These are phyloP conservation scores for Gryganskiella cystojenkinii DNA, from an alignment of 192 early-diverging fungal genomes.

Conservation along the genomic window DNA sequence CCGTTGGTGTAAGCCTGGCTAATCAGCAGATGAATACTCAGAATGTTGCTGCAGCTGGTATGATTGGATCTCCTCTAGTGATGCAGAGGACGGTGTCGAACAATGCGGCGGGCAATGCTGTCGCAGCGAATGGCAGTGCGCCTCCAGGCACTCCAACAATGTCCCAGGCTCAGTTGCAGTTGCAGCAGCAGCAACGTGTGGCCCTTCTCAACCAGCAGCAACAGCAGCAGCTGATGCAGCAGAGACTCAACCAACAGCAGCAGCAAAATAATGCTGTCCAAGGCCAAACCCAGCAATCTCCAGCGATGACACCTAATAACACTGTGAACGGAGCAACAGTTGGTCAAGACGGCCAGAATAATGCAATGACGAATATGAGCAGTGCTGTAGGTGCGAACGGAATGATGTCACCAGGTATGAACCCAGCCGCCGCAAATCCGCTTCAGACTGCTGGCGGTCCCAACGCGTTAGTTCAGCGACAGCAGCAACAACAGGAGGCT, in stretches of 20 bases:
- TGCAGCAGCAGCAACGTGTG: slow-evolving; percentile 29
- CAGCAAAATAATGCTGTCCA: slow-evolving; percentile 20
- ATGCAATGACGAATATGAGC: slow-evolving; percentile 1
- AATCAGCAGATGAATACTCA: slow-evolving; percentile 10
- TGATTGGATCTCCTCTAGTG: slow-evolving; percentile 34
- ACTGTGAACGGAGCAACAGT: slow-evolving; percentile 10
- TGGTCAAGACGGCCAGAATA: slow-evolving; percentile 8
- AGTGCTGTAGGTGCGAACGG: slow-evolving; percentile 13
- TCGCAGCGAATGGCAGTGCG: slow-evolving; percentile 4
- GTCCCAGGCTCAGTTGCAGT: slow-evolving; percentile 33
- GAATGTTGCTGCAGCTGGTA: slow-evolving; percentile 13
- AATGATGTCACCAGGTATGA: slow-evolving; percentile 49
- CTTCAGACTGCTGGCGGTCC: slow-evolving; percentile 11
- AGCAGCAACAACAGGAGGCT: slow-evolving; percentile 15
- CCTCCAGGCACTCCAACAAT: slow-evolving; percentile 33
- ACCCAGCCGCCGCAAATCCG: slow-evolving; percentile 16
- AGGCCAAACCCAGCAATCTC: slow-evolving; percentile 19
- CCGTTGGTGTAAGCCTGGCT: slow-evolving; percentile 4
- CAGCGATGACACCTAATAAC: slow-evolving; percentile 23
- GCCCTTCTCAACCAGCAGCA: background rate
- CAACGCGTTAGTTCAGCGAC: slow-evolving; percentile 1
- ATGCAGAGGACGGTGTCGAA: slow-evolving; percentile 45
- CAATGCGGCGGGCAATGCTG: slow-evolving; percentile 1
- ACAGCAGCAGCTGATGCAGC: slow-evolving; percentile 8
- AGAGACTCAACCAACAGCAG: background rate